Conservation (phyloP, 2,329 filamentous ascomycete species). For the Xylaria arbuscula region DNA sequence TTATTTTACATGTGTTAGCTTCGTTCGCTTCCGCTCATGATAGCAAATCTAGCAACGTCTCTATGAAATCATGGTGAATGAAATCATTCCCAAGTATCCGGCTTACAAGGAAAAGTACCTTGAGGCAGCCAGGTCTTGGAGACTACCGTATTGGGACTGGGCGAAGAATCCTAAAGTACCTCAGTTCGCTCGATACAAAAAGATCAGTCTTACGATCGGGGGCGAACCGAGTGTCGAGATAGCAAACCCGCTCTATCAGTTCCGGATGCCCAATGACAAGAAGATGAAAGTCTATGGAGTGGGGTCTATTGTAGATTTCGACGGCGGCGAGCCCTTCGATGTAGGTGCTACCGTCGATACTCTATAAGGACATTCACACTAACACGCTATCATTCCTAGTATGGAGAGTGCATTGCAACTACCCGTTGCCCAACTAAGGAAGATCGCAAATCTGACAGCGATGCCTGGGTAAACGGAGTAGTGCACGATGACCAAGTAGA, state of each 20-base stretch:
- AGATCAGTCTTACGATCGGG: constrained; percentile 38
- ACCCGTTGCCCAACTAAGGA: constrained; percentile 30
- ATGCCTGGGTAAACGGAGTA: constrained; percentile 31
- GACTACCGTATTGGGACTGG: constrained; percentile 49
- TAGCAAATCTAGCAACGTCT: constrained; percentile 37
- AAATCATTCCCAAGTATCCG: constrained; percentile 36
- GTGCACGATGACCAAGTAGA: constrained; percentile 34
- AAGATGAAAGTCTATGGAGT: constrained; percentile 27
- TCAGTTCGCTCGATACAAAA: constrained; percentile 41
- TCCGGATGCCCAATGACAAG: constrained; percentile 43
- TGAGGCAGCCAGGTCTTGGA: constrained; percentile 36
- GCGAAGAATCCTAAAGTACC: constrained; percentile 43
- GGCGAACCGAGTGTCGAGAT: constrained; percentile 25
- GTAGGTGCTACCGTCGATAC: constrained; percentile 11
- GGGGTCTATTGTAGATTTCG: constrained; percentile 13
- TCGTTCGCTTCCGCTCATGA: constrained; percentile 13
- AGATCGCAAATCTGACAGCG: constrained; percentile 12
- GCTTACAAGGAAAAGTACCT: constrained; percentile 30
- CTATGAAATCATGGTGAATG: constrained; percentile 41
- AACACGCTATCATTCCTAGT: constrained; percentile 22
- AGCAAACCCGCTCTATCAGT: constrained; percentile 48
- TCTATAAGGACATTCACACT: background rate
- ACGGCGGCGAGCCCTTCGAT: constrained; percentile 32
- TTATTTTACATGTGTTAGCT: background rate
- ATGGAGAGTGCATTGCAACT: constrained; percentile 36